Evolutionary conservation across 2,329 filamentous ascomycete species (phyloP).

Genomic region (Fusarium tanahbumbuense): DNA sequence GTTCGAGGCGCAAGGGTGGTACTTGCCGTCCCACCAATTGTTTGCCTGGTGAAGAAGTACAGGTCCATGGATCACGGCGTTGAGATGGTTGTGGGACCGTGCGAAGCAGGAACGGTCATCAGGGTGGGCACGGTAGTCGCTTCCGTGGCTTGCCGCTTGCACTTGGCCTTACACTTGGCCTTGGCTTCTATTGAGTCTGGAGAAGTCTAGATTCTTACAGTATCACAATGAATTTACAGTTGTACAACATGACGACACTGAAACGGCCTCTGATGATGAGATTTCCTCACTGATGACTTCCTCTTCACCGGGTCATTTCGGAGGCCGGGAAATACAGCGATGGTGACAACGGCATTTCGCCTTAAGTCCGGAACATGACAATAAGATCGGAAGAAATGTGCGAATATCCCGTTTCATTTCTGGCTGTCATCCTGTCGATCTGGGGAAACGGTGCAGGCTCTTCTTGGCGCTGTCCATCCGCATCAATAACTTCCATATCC

Average conservation of each 20-base stretch:
- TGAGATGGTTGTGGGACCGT: conserved; percentile 32
- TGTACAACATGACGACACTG: neutral
- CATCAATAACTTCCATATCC: neutral
- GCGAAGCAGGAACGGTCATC: conserved; percentile 34
- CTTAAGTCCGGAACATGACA: conserved; percentile 25
- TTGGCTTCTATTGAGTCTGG: neutral
- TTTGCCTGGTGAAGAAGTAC: conserved; percentile 2
- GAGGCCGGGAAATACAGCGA: conserved; percentile 20
- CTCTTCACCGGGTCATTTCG: conserved; percentile 22
- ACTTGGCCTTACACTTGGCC: neutral
- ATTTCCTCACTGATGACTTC: neutral
- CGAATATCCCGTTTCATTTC: conserved; percentile 16
- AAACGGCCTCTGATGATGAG: neutral
- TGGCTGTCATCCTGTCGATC: conserved; percentile 17
- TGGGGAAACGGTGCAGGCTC: conserved; percentile 20
- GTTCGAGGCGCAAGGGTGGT: conserved; percentile 19
- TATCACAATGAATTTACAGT: neutral
- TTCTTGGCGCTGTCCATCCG: conserved; percentile 18
- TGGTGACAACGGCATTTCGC: conserved; percentile 21
- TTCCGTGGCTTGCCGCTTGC: conserved; percentile 27
- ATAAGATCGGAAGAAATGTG: conserved; percentile 4
- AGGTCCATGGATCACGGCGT: conserved; percentile 15
- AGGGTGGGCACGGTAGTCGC: conserved; percentile 32
- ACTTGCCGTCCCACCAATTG: neutral
- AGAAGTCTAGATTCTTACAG: neutral